phyloP scores from a whole-genome alignment of 208 protist genomes.

The Trypanosoma vivax region DNA sequence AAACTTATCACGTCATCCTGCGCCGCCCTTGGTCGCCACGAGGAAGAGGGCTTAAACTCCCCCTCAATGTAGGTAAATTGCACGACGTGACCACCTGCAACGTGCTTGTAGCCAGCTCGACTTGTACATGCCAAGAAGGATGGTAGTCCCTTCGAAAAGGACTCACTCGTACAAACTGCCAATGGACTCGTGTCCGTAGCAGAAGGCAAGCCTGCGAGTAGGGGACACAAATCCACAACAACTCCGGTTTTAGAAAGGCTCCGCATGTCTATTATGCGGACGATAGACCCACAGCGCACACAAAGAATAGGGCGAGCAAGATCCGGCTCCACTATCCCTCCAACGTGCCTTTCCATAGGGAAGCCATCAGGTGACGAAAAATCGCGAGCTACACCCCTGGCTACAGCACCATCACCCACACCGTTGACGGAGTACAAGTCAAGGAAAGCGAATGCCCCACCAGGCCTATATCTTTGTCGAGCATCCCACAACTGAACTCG shows the following conservation, averaged over 20 bases:
- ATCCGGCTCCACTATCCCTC: conserved; percentile 51
- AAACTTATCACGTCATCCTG: conserved; percentile 66
- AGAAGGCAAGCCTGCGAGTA: conserved; percentile 25
- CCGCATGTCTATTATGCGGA: conserved; percentile 56
- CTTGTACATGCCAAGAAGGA: conserved; percentile 50
- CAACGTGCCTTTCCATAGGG: conserved; percentile 49
- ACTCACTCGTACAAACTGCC: conserved; percentile 13
- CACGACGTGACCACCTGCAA: conserved; percentile 60
- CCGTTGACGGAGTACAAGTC: conserved; percentile 28
- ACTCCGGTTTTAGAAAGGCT: conserved; percentile 2
- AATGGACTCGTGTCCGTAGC: conserved; percentile 41
- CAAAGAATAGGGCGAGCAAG: conserved; percentile 29
- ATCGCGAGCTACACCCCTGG: neutral
- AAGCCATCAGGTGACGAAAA: conserved; percentile 5
- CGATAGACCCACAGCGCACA: conserved; percentile 27
- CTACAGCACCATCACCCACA: neutral
- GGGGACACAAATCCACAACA: conserved; percentile 5
- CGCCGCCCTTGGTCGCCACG: conserved; percentile 28
- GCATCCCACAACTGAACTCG: conserved; percentile 71
- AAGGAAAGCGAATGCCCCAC: conserved; percentile 29
- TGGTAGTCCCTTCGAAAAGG: conserved; percentile 4
- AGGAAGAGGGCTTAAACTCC: conserved; percentile 2
- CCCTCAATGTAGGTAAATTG: conserved; percentile 19
- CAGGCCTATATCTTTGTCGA: conserved; percentile 61
- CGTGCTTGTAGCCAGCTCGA: conserved; percentile 33